Conservation (phyloP, 352 stramenopile genomes). For the Phytophthora citricola region DNA sequence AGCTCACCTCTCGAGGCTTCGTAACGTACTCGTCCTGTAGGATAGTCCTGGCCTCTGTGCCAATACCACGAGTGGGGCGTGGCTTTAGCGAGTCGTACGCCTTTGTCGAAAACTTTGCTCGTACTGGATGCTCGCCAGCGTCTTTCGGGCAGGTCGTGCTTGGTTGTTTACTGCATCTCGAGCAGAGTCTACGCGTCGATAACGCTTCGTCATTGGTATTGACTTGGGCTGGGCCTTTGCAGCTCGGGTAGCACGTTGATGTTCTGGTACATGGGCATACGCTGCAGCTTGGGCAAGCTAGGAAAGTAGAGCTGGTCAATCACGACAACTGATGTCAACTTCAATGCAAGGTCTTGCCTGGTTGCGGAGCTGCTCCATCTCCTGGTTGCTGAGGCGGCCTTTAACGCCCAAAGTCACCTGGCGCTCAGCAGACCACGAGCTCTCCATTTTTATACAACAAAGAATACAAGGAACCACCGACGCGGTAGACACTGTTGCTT, state of each 20-base stretch:
- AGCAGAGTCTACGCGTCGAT: constrained; percentile 42
- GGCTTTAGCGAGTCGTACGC: constrained; percentile 43
- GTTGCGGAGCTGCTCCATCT: constrained; percentile 71
- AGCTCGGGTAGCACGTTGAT: constrained; percentile 15
- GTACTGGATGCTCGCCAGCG: constrained; percentile 69
- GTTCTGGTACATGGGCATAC: constrained; percentile 58
- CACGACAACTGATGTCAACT: not conserved
- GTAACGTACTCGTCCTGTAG: constrained; percentile 81
- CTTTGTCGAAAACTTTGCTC: constrained; percentile 50
- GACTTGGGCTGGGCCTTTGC: constrained; percentile 17
- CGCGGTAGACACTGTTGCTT: not conserved
- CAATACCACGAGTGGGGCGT: constrained; percentile 43
- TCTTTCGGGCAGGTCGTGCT: constrained; percentile 50
- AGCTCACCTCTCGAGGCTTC: constrained; percentile 62
- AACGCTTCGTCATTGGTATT: constrained; percentile 71
- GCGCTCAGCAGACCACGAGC: not conserved
- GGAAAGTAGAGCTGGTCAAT: not conserved
- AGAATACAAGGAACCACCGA: no score
- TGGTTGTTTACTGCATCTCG: constrained; percentile 7
- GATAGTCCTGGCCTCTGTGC: constrained; percentile 48
- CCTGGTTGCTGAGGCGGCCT: constrained; percentile 64
- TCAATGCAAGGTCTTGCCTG: constrained; percentile 41
- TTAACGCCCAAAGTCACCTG: constrained; percentile 49
- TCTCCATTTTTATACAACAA: not conserved
- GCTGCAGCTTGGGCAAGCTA: constrained; percentile 65